Evolutionary conservation across 1,139 yeast genomes (phyloP).

Genomic region (Ogataea hybrid): DNA sequence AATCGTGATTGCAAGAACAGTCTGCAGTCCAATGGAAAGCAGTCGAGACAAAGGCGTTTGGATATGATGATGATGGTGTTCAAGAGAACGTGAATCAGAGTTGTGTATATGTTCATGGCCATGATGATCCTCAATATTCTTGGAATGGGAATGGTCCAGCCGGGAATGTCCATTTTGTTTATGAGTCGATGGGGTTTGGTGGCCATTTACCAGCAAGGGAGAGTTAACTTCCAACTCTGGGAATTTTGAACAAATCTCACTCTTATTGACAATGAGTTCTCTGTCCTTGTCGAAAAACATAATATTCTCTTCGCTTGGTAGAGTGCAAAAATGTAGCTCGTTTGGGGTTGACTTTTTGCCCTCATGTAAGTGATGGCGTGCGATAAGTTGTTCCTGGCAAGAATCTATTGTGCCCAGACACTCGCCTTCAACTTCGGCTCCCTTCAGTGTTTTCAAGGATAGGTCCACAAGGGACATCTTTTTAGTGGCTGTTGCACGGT

Average conservation of each 20-base stretch:
- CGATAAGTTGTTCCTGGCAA: constrained; percentile 24
- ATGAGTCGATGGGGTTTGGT: background rate
- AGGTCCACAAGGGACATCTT: constrained; percentile 30
- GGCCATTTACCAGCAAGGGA: constrained; percentile 25
- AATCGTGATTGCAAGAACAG: constrained; percentile 80
- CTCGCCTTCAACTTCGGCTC: constrained; percentile 28
- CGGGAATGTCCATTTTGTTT: background rate
- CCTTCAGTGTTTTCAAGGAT: constrained; percentile 30
- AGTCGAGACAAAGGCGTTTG: constrained; percentile 75
- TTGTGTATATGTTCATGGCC: constrained; percentile 18
- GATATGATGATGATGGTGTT: constrained; percentile 75
- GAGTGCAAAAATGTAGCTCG: constrained; percentile 31
- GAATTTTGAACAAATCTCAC: constrained; percentile 25
- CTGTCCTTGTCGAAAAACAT: constrained; percentile 28
- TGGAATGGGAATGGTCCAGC: too few species aligned
- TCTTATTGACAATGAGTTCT: constrained; percentile 24
- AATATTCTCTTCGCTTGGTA: constrained; percentile 32
- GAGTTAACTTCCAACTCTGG: constrained; percentile 32
- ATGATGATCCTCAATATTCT: constrained; percentile 1
- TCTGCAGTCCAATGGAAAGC: constrained; percentile 83
- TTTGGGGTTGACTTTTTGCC: constrained; percentile 7
- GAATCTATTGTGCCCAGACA: constrained; percentile 32
- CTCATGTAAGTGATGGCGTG: constrained; percentile 15
- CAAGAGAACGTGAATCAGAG: constrained; percentile 21
- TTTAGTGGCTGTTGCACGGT: background rate